A percentile compares a stretch with the other conserved stretches of the same genome.
These are phyloP conservation scores for Melampsora larici-populina DNA, from an alignment of 1,284 basidiomycete species.

Conservation along the genomic window DNA sequence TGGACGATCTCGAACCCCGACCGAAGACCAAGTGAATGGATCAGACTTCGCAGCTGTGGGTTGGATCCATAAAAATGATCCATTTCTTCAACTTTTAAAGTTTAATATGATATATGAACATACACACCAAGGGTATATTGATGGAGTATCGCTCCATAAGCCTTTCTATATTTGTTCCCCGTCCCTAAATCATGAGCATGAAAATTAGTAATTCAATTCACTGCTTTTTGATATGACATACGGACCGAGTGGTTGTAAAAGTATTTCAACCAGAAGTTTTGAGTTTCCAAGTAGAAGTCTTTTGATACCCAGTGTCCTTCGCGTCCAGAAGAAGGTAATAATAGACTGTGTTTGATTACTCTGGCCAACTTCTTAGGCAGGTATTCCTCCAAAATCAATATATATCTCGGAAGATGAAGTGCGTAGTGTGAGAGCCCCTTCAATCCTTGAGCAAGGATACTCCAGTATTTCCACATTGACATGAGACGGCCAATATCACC, in stretches of 20 bases:
- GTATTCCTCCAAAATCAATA: not conserved
- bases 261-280: conserved; percentile 15
- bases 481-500: too few relatives aligned
- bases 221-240: not conserved
- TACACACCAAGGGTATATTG: not conserved
- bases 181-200: not conserved
- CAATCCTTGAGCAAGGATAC: conserved; percentile 9
- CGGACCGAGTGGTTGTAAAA: not conserved
- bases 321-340: not conserved
- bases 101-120: too few relatives aligned
- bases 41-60: too few relatives aligned
- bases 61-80: too few relatives aligned
- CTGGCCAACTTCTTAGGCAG: not conserved
- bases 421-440: conserved; percentile 1
- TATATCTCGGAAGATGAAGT: too few relatives aligned
- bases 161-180: not conserved
- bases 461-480: too few relatives aligned
- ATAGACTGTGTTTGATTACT: not conserved
- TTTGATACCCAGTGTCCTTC: conserved; percentile 2
- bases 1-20: too few relatives aligned
- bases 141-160: not conserved
- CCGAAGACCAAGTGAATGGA: too few relatives aligned
- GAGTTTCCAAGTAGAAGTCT: conserved; percentile 4
- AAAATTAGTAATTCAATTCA: not conserved
- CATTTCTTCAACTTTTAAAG: too few relatives aligned